Evolutionary conservation across 2,329 filamentous ascomycete species (phyloP).

Genomic region (Chaetomium sp.): DNA sequence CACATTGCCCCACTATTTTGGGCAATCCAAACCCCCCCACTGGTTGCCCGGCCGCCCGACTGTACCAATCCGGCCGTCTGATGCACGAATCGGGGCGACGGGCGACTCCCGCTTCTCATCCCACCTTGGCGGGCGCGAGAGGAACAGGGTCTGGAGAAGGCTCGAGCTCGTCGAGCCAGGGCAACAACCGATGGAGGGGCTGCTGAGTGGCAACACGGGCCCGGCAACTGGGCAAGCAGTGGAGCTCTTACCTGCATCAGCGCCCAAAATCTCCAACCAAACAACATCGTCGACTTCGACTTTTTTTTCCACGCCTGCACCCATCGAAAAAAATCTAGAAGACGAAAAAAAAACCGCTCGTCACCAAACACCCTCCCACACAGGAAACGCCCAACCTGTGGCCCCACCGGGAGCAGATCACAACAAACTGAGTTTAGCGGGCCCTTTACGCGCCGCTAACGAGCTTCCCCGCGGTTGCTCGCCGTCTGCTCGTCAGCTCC

Average conservation of each 20-base stretch:
- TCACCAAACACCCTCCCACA: conserved; percentile 8
- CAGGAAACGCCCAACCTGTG: conserved; percentile 5
- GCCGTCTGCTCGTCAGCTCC: conserved; percentile 19
- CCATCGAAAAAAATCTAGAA: neutral
- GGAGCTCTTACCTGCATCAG: conserved; percentile 23
- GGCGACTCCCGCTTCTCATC: conserved; percentile 18
- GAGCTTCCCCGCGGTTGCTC: conserved; percentile 4
- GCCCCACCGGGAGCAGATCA: neutral
- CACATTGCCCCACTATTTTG: conserved; percentile 12
- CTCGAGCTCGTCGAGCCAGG: neutral
- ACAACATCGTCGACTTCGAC: conserved; percentile 17
- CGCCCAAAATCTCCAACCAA: conserved; percentile 24
- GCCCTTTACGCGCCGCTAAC: conserved; percentile 6
- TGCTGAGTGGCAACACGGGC: conserved; percentile 9
- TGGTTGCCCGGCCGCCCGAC: conserved; percentile 4
- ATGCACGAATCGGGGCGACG: conserved; percentile 17
- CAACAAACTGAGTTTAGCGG: conserved; percentile 1
- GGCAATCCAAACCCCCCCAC: neutral
- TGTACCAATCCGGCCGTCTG: conserved; percentile 10
- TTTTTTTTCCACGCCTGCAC: conserved; percentile 10
- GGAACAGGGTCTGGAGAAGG: no score
- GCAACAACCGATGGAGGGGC: conserved; percentile 13
- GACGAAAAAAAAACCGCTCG: conserved; percentile 10
- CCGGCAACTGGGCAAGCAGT: conserved; percentile 17
- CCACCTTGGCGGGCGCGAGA: conserved; percentile 1